A percentile compares a stretch with the other conserved stretches of the same genome.
Evolutionary conservation across 768 basidiomycete genomes (phyloP).

Genomic region (Boletus bicolor): DNA sequence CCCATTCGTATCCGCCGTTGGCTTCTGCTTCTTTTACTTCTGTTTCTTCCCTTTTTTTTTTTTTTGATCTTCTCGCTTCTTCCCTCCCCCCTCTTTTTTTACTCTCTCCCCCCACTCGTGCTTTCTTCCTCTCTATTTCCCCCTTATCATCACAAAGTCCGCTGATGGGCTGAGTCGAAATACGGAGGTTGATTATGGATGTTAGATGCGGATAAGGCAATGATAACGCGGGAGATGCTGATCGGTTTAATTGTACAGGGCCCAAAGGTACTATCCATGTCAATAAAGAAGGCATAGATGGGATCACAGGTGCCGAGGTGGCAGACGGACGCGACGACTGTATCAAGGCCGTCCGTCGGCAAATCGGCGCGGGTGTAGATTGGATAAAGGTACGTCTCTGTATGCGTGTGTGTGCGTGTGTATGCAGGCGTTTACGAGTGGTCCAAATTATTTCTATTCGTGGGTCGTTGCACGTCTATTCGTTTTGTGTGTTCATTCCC

Average conservation of each 20-base stretch:
- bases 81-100: neutral
- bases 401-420: slow-evolving; percentile 8
- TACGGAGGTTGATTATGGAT: neutral
- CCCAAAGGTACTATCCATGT: slow-evolving; percentile 48
- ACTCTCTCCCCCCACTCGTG: neutral
- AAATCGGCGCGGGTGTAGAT: slow-evolving; percentile 64
- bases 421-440: neutral
- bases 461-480: no score
- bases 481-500: no score
- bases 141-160: slow-evolving; percentile 17
- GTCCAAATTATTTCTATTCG: neutral
- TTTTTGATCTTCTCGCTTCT: neutral
- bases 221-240: neutral
- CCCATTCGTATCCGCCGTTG: neutral
- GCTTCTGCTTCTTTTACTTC: neutral
- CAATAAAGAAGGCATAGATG: slow-evolving; percentile 51
- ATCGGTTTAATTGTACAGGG: slow-evolving; percentile 34
- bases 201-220: neutral
- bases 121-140: slow-evolving; percentile 1
- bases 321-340: slow-evolving; percentile 59
- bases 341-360: slow-evolving; percentile 51
- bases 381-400: slow-evolving; percentile 53
- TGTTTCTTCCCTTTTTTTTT: neutral
- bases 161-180: slow-evolving; percentile 2
- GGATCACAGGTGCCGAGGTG: slow-evolving; percentile 53